A percentile compares a stretch with the other conserved stretches of the same genome.
These are phyloP conservation scores for Seminavis robusta DNA, from an alignment of 108 stramenopile species.

Conservation along the genomic window DNA sequence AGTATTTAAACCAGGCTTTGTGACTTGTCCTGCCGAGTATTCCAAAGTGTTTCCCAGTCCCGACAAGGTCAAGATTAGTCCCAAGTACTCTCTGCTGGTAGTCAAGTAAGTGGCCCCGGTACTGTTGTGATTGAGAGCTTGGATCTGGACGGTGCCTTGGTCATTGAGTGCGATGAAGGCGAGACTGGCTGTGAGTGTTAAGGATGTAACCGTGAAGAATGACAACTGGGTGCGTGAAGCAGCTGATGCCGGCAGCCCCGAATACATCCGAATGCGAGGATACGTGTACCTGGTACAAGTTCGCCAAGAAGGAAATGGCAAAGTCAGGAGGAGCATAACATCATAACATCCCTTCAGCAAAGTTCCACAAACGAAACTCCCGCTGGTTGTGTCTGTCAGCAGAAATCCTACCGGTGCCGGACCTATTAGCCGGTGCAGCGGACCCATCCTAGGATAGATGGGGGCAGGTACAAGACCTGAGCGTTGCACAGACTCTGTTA, in stretches of 20 bases:
- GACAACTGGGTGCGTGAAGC: constrained; percentile 62
- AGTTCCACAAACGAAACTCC: no score
- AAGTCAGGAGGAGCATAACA: no score
- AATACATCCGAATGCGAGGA: constrained; percentile 78
- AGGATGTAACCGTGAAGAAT: constrained; percentile 62
- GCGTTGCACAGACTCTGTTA: no score
- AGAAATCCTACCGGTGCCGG: no score
- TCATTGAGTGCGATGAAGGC: constrained; percentile 67
- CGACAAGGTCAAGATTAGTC: constrained; percentile 69
- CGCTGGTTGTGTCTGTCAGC: no score
- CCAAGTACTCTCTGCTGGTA: constrained; percentile 78
- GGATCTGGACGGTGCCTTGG: constrained; percentile 76
- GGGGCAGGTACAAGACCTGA: no score
- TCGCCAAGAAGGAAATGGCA: no score
- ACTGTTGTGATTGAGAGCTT: constrained; percentile 77
- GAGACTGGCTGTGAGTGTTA: constrained; percentile 49
- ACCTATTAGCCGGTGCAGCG: no score
- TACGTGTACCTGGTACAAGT: no score
- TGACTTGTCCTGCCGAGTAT: constrained; percentile 61
- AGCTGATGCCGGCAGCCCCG: constrained; percentile 23
- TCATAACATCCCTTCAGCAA: no score
- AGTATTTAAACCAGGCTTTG: constrained; percentile 76
- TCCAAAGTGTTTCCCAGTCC: constrained; percentile 64
- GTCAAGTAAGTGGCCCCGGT: no score
- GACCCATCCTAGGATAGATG: no score